phyloP scores from a whole-genome alignment of 345 rosid species.

The Geranium rotundifolium region DNA sequence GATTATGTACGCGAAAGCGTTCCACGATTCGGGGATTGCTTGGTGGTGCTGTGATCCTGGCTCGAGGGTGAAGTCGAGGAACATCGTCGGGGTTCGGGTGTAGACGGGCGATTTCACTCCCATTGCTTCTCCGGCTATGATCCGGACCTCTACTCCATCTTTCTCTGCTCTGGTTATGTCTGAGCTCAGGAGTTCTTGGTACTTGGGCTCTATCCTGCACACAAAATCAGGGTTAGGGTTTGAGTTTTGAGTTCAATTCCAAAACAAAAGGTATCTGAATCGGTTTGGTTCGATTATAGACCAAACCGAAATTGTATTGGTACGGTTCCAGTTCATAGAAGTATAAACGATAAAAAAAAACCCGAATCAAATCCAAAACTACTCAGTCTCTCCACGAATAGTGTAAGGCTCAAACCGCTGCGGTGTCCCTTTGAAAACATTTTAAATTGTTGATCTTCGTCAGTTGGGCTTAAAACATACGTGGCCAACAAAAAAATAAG shows the following conservation, averaged over 20 bases:
- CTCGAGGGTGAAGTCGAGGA: conserved; percentile 21
- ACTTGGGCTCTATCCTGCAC: conserved; percentile 26
- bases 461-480: no score
- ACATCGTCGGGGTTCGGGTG: conserved; percentile 27
- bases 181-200: conserved; percentile 18
- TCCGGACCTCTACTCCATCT: conserved; percentile 22
- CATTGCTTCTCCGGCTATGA: conserved; percentile 25
- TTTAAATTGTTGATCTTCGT: no score
- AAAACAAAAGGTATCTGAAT: not conserved
- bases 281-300: no score
- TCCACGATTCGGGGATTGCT: conserved; percentile 17
- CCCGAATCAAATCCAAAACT: no score
- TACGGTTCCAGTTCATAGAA: no score
- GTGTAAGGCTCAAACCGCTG: no score
- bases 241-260: not conserved
- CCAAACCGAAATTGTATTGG: no score
- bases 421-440: no score
- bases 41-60: conserved; percentile 19
- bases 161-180: conserved; percentile 17
- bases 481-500: no score
- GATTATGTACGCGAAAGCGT: conserved; percentile 18
- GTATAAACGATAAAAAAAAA: no score
- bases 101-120: conserved; percentile 20
- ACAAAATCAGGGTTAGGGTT: not conserved
- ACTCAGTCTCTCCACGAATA: no score